Base-by-base conservation (phyloP, 2,329 filamentous ascomycete species). In the Botrytis elliptica region DNA sequence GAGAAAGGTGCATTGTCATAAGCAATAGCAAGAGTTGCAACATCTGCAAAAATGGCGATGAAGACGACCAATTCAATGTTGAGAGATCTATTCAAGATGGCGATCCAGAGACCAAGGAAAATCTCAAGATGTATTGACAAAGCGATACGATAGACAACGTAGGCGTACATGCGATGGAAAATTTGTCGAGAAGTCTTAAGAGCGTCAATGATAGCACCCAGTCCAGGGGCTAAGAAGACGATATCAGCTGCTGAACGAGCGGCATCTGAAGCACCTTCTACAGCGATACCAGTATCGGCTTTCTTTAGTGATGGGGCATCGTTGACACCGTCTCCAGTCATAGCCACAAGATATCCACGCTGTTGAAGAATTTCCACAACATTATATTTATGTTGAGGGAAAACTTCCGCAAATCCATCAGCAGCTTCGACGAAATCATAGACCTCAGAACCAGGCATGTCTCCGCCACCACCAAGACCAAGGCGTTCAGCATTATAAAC, bases 291-390 rank as follows among this genome's bases (percentile, higher is more conserved):
- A 80, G 93, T 97, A 85, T 97, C 93, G n/a, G 94, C 94, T 87
- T 95, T 97, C 87, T 97, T 97, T 82, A 97, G 87, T 44, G 93
- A 97, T 77, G 94, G 93, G 77, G 94, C 94, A 84, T 97, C 94
- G 85, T 97, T 97, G 85, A 97, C 94, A 88, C 94, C 94, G 79
- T 97, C 94, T 87, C 94, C 94, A 84, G 94, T 97, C 94, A 97
- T 97, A 83, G 94, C 94, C 85, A 97, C 94, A 59, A 97, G 89
- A 85, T 97, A 95, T 78, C 94, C 94, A 89, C 94, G 93, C 86
- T 95, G 92, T 85, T 97, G 94, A 69, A 97, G 89, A 81, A 97
- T 97, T 85, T 97, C 93, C 79, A 97, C 94, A 83, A 96, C 93
- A 77, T 94, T 93, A 86, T 95, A 97, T 88, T 97, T 97, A 89